Conservation (phyloP, 169 alveolate species). For the Amoebophrya sp. region DNA sequence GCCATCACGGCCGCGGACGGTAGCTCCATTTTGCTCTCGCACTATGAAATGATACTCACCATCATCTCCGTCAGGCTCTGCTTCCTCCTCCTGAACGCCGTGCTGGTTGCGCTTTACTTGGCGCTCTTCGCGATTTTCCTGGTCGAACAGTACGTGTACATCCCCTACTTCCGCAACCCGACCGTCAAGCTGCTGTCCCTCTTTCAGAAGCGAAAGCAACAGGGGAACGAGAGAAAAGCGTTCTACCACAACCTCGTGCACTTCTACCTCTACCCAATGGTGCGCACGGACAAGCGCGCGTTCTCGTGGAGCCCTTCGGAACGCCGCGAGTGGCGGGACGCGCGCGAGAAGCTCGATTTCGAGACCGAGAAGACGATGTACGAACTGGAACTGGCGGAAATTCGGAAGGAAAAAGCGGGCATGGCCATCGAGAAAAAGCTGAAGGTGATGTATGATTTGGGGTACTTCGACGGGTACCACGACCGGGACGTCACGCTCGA, state of each 20-base stretch:
- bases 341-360: neutral
- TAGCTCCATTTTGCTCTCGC: too few species aligned
- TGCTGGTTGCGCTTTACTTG: too few species aligned
- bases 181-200: neutral
- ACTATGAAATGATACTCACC: too few species aligned
- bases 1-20: too few species aligned
- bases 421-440: too few species aligned
- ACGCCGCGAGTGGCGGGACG: neutral
- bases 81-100: too few species aligned
- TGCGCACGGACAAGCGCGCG: neutral
- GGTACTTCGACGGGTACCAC: too few species aligned
- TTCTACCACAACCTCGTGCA: neutral
- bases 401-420: too few species aligned
- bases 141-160: neutral
- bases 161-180: neutral
- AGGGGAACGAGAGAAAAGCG: neutral
- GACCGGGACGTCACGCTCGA: too few species aligned
- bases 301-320: neutral
- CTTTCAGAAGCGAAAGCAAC: neutral
- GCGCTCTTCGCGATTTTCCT: too few species aligned
- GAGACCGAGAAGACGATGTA: neutral
- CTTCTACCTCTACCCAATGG: neutral
- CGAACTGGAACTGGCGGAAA: neutral
- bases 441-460: too few species aligned
- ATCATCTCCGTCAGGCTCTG: too few species aligned